These are phyloP conservation scores for Pseudogymnoascus sp. DNA, from an alignment of 2,329 filamentous ascomycete species.

Conservation along the genomic window DNA sequence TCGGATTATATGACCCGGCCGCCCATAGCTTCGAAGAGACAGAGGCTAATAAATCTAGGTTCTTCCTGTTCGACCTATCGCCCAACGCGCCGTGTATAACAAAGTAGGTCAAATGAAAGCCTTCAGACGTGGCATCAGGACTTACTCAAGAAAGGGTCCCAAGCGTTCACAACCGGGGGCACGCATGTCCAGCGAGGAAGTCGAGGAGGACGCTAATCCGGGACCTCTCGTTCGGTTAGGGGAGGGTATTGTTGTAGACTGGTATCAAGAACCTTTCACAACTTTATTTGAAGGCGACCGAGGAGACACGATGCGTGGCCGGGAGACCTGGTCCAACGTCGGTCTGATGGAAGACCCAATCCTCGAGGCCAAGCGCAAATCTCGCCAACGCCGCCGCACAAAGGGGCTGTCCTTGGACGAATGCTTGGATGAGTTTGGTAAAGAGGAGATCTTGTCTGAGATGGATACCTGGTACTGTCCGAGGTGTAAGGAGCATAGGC, in stretches of 20 bases:
- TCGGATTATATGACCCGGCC: not conserved
- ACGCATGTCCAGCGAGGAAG: constrained; percentile 10
- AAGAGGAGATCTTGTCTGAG: constrained; percentile 86
- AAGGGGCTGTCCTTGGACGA: constrained; percentile 78
- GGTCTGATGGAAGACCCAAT: constrained; percentile 49
- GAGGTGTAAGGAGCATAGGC: constrained; percentile 85
- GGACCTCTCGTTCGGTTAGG: constrained; percentile 67
- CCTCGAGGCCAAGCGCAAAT: constrained; percentile 54
- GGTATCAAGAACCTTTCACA: constrained; percentile 63
- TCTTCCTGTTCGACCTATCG: constrained; percentile 25
- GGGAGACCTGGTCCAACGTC: constrained; percentile 46
- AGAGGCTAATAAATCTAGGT: constrained; percentile 16
- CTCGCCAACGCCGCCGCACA: constrained; percentile 58
- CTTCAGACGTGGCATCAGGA: constrained; percentile 25
- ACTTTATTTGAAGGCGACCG: constrained; percentile 51
- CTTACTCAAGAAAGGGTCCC: constrained; percentile 32
- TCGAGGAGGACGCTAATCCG: constrained; percentile 32
- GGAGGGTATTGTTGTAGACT: constrained; percentile 83
- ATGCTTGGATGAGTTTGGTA: constrained; percentile 89
- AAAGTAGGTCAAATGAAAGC: constrained; percentile 26
- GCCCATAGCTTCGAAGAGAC: not conserved
- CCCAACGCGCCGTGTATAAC: constrained; percentile 18
- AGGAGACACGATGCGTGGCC: constrained; percentile 47
- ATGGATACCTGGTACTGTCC: constrained; percentile 98
- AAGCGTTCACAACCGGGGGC: constrained; percentile 14